phyloP scores from a whole-genome alignment of 306 rosid species.

The Sophora flavescens region DNA sequence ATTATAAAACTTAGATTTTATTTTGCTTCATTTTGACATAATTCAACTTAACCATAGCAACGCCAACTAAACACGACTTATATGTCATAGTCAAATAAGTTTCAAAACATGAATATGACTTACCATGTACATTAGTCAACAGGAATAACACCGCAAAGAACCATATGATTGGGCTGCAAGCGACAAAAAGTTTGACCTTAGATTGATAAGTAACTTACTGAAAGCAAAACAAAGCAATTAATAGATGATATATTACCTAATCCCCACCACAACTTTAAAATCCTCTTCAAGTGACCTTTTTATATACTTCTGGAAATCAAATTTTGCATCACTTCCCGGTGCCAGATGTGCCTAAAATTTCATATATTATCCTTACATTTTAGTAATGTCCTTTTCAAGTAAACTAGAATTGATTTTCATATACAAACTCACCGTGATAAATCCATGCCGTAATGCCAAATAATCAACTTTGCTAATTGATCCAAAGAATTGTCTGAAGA shows the following conservation, averaged over 20 bases:
- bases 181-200: slow-evolving; percentile 30
- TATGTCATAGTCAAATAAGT: background rate
- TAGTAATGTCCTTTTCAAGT: background rate
- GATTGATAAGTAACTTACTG: background rate
- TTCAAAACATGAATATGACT: slow-evolving; percentile 4
- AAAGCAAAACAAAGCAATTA: slow-evolving; percentile 22
- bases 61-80: too few species aligned
- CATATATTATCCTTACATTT: slow-evolving; percentile 18
- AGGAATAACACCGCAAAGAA: slow-evolving; percentile 70
- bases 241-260: slow-evolving; percentile 56
- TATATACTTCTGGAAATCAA: slow-evolving; percentile 85
- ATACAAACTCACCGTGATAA: slow-evolving; percentile 64
- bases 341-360: slow-evolving; percentile 82
- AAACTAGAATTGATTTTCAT: background rate
- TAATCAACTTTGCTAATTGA: slow-evolving; percentile 83
- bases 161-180: slow-evolving; percentile 88
- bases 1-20: background rate
- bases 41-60: background rate
- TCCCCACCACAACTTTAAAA: slow-evolving; percentile 82
- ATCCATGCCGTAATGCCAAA: slow-evolving; percentile 82
- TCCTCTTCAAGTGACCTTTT: slow-evolving; percentile 84
- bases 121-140: slow-evolving; percentile 73
- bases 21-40: background rate
- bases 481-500: slow-evolving; percentile 82
- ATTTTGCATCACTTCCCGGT: slow-evolving; percentile 63